Percentiles rank a stretch among this genome's conserved stretches.
Conservation (phyloP, 139 green algal species). For the Closterium sp. region DNA sequence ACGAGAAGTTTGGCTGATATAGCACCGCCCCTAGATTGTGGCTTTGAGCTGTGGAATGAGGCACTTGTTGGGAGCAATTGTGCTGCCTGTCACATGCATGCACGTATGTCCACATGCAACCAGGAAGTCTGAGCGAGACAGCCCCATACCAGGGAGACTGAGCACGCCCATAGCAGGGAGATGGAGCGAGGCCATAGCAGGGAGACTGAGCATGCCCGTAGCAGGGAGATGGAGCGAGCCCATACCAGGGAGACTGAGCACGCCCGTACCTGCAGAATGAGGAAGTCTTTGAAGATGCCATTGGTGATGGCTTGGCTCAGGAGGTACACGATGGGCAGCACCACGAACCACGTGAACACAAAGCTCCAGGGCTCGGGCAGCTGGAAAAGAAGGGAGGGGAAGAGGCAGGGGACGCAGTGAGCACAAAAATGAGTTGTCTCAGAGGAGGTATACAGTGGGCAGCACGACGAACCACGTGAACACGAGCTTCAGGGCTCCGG, state of each 20-base stretch:
- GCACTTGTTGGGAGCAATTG: too few relatives aligned
- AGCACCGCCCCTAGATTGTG: too few relatives aligned
- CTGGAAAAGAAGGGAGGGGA: constrained; percentile 6
- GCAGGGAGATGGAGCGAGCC: too few relatives aligned
- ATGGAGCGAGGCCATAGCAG: too few relatives aligned
- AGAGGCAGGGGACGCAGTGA: background rate
- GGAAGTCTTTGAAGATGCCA: constrained; percentile 47
- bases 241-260: background rate
- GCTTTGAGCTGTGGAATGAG: too few relatives aligned
- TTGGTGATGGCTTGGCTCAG: constrained; percentile 44
- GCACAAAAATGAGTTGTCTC: background rate
- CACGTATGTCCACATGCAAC: too few relatives aligned
- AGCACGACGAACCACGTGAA: constrained; percentile 50
- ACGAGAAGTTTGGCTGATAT: too few relatives aligned
- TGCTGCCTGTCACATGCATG: too few relatives aligned
- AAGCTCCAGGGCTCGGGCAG: constrained; percentile 57
- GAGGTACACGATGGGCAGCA: constrained; percentile 52
- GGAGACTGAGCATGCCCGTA: too few relatives aligned
- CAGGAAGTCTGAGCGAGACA: too few relatives aligned
- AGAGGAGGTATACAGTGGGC: constrained; percentile 43
- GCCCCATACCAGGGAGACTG: too few relatives aligned
- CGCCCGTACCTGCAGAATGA: constrained; percentile 18
- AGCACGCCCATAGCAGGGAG: too few relatives aligned
- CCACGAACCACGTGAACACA: constrained; percentile 49
- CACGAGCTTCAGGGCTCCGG: constrained; percentile 53